Evolutionary conservation across 2,329 filamentous ascomycete species (phyloP).

Genomic region (Neurospora sp.): DNA sequence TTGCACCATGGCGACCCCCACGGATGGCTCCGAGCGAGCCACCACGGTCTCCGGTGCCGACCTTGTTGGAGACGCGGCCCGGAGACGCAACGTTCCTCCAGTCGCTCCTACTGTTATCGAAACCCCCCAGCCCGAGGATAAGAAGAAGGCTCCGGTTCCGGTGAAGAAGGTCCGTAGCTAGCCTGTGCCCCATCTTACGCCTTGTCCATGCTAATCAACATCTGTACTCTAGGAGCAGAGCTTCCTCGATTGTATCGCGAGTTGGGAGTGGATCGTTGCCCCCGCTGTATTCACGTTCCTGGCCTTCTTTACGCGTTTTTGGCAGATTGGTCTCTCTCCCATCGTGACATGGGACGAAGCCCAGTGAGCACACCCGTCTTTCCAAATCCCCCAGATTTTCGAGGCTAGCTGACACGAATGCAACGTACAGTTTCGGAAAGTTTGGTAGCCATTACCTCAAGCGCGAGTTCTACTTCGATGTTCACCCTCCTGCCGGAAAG

Average conservation of each 20-base stretch:
- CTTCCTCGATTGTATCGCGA: slow-evolving; percentile 50
- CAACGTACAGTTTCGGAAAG: slow-evolving; percentile 65
- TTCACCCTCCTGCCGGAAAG: slow-evolving; percentile 79
- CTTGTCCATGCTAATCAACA: slow-evolving; percentile 16
- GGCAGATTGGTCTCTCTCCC: slow-evolving; percentile 58
- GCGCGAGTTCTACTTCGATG: slow-evolving; percentile 97
- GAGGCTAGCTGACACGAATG: slow-evolving; percentile 17
- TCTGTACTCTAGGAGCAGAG: slow-evolving; percentile 34
- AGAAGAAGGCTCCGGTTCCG: slow-evolving; percentile 38
- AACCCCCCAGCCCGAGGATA: slow-evolving; percentile 41
- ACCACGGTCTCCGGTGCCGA: slow-evolving; percentile 51
- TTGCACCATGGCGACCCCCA: slow-evolving; percentile 32
- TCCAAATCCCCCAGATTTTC: not conserved
- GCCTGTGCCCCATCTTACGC: not conserved
- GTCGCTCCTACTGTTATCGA: slow-evolving; percentile 26
- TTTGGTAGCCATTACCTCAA: slow-evolving; percentile 99
- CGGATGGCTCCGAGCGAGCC: slow-evolving; percentile 34
- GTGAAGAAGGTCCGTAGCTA: slow-evolving; percentile 40
- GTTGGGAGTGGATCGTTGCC: slow-evolving; percentile 53
- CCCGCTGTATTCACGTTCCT: slow-evolving; percentile 51
- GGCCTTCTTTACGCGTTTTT: slow-evolving; percentile 57
- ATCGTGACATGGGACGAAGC: slow-evolving; percentile 61
- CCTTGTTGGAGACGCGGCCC: slow-evolving; percentile 39
- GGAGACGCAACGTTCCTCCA: slow-evolving; percentile 43
- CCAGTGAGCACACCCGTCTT: slow-evolving; percentile 35